These are phyloP conservation scores for Eutypa lata DNA, from an alignment of 2,329 filamentous ascomycete genomes.

Conservation along the genomic window DNA sequence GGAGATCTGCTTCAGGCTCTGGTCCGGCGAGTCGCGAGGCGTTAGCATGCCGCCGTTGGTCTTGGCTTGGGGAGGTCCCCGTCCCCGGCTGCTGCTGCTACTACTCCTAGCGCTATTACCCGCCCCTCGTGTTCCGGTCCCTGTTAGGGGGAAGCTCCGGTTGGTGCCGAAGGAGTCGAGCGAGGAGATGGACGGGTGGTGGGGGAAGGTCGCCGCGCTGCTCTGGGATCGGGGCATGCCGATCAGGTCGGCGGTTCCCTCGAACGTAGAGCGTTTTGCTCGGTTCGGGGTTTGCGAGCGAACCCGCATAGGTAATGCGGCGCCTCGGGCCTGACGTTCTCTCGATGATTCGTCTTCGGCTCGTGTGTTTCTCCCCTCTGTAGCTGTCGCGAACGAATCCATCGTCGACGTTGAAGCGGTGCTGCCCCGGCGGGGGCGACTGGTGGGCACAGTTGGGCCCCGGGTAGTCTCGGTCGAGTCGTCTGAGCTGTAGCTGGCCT, in stretches of 20 bases:
- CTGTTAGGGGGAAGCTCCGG: slow-evolving; percentile 55
- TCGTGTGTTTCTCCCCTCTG: slow-evolving; percentile 38
- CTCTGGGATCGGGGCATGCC: slow-evolving; percentile 40
- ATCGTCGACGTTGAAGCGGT: slow-evolving; percentile 48
- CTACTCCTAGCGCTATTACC: no score
- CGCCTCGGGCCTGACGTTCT: slow-evolving; percentile 17
- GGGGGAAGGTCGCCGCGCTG: slow-evolving; percentile 36
- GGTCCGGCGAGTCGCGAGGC: slow-evolving; percentile 47
- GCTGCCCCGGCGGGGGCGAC: slow-evolving; percentile 40
- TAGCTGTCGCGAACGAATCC: slow-evolving; percentile 56
- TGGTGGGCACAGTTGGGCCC: slow-evolving; percentile 36
- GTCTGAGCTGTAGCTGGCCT: slow-evolving; percentile 55
- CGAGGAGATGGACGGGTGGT: slow-evolving; percentile 56
- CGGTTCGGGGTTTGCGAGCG: slow-evolving; percentile 31
- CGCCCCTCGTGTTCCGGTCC: no score
- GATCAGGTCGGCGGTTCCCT: not conserved
- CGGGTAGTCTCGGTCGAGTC: slow-evolving; percentile 61
- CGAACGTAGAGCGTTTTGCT: slow-evolving; percentile 23
- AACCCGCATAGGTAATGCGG: slow-evolving; percentile 18
- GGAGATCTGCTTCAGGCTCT: slow-evolving; percentile 45
- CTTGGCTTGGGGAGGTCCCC: no score
- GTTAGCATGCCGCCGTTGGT: slow-evolving; percentile 46
- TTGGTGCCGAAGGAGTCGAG: slow-evolving; percentile 57
- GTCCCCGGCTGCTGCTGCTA: no score
- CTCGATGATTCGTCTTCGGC: slow-evolving; percentile 17